Evolutionary conservation across 257 asterid genomes (phyloP).

Genomic region (Anisodus acutangulus): DNA sequence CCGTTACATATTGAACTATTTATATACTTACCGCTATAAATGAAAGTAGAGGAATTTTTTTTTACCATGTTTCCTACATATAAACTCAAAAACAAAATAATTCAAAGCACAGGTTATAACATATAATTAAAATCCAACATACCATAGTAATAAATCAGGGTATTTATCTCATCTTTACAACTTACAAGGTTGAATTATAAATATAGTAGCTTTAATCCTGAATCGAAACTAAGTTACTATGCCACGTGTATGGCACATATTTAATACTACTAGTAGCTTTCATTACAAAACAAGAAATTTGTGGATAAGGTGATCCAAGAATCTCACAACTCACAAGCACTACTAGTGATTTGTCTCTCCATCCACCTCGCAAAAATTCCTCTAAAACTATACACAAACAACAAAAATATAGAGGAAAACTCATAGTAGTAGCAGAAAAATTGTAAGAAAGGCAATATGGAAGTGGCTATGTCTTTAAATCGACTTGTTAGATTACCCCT

Average conservation of each 20-base stretch:
- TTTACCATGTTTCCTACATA: too few species aligned
- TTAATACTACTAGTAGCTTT: background rate
- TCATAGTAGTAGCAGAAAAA: background rate
- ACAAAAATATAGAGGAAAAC: background rate
- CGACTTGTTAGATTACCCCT: slow-evolving; percentile 60
- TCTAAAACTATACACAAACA: background rate
- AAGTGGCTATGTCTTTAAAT: slow-evolving; percentile 73
- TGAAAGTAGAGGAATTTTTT: too few species aligned
- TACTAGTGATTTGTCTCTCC: slow-evolving; percentile 39
- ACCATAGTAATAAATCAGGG: too few species aligned
- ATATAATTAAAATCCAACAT: too few species aligned
- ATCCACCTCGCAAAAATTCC: slow-evolving; percentile 29
- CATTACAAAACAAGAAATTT: background rate
- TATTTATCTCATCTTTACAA: too few species aligned
- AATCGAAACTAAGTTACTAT: background rate
- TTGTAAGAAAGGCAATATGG: slow-evolving; percentile 37
- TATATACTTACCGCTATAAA: too few species aligned
- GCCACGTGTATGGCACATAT: slow-evolving; percentile 21
- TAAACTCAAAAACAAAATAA: too few species aligned
- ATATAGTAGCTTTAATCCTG: too few species aligned
- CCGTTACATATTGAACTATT: too few species aligned
- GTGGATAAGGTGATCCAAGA: slow-evolving; percentile 44
- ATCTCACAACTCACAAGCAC: background rate
- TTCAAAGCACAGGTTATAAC: too few species aligned
- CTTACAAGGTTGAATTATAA: background rate